Evolutionary conservation across 2,329 filamentous ascomycete genomes (phyloP), one percentile per base, ranked within the genome.

Genomic region (Parastagonospora nodorum): DNA sequence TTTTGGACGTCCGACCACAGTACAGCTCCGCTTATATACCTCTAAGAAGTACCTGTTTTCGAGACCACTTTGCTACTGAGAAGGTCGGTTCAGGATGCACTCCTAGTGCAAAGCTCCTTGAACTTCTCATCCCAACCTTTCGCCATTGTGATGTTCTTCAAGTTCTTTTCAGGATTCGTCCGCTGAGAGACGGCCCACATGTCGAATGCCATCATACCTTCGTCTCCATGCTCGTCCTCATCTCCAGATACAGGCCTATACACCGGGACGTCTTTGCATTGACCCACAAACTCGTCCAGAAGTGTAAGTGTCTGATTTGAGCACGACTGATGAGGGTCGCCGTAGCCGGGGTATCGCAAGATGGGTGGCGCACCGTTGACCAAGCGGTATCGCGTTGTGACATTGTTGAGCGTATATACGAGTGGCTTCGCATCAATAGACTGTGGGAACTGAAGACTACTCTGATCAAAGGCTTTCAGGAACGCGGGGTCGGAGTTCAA

Each of bases 251-350:
- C 42, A 10, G 48, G 42, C 49, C 52, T 55, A 52, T 66, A 66
- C 7, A 53, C 49, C 33, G 38, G 42, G 6, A 36, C 24, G 8
- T 57, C 58, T 43, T 16, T 49, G 35, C 52, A 59, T 6, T 39
- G 24, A 5, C 48, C 61, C 40, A 63, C 52, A 48, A 52, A 58
- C 38, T 66, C 63, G 48, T 64, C 60, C 37, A 63, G 2, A 5
- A 60, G 7, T n/a, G 42, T 40, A 19, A 53, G 47, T 14, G 38
- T 48, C 12, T 52, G 52, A 0, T 38, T 9, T 15, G 33, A 15
- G 0, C 43, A 16, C 9, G 27, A 1, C 58, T 64, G 45, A 1
- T 43, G 44, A 7, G 44, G 44, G 15, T 66, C 63, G 0, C 32
- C 48, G 5, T 53, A 52, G 1, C 57, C 61, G 2, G 35, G n/a